Conservation (phyloP, 192 early-diverging fungal species). For the Coemansia sp. region DNA sequence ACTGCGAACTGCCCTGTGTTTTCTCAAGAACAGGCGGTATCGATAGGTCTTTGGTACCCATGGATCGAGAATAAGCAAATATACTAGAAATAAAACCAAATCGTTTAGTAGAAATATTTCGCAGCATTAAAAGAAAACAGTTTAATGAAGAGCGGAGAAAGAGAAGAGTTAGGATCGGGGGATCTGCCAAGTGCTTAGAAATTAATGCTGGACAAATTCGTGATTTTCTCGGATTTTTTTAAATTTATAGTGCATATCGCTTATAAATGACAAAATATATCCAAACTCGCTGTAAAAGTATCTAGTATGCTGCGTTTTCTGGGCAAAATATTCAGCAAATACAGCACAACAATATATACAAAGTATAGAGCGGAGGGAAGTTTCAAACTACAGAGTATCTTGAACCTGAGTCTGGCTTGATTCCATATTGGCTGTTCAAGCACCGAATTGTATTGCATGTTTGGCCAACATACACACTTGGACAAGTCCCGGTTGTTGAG, state of each 20-base stretch:
- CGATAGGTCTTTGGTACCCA: constrained; percentile 26
- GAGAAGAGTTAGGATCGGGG: constrained; percentile 3
- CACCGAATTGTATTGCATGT: constrained; percentile 94
- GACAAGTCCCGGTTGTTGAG: constrained; percentile 66
- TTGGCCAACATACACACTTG: constrained; percentile 67
- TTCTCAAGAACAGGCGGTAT: constrained; percentile 30
- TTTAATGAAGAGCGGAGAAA: background rate
- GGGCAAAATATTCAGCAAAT: no score
- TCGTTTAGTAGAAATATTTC: constrained; percentile 12
- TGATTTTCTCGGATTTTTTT: no score
- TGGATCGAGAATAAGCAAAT: constrained; percentile 18
- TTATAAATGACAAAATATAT: no score
- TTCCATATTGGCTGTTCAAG: constrained; percentile 88
- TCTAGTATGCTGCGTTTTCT: no score
- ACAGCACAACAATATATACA: no score
- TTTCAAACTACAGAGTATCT: constrained; percentile 13
- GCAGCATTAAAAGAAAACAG: constrained; percentile 9
- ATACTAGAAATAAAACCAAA: constrained; percentile 16
- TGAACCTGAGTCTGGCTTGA: constrained; percentile 33
- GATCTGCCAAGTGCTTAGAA: background rate
- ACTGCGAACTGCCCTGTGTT: constrained; percentile 22
- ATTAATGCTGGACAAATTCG: no score
- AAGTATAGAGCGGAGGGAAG: no score
- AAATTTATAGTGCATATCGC: no score
- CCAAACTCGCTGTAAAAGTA: no score